phyloP scores from a whole-genome alignment of 2,329 filamentous ascomycete genomes.

The Penicillium frequentans region DNA sequence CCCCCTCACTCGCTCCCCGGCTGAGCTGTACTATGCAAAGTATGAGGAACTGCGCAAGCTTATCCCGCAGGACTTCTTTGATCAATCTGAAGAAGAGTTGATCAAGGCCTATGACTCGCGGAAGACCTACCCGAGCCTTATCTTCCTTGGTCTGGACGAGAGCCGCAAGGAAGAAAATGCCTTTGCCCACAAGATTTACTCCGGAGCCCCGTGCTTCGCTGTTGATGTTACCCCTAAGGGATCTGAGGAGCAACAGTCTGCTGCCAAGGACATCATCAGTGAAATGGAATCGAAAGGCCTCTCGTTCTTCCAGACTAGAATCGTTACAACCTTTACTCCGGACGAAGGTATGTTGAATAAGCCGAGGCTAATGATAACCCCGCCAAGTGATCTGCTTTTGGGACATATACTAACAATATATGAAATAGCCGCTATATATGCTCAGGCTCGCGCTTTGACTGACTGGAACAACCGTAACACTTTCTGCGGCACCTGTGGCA shows the following conservation, averaged over 20 bases:
- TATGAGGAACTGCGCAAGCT: constrained; percentile 69
- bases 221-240: constrained; percentile 79
- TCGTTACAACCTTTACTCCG: constrained; percentile 61
- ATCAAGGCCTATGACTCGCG: constrained; percentile 73
- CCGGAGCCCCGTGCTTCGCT: constrained; percentile 82
- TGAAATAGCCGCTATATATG: constrained; percentile 76
- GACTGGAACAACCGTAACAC: constrained; percentile 95
- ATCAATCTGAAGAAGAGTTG: constrained; percentile 68
- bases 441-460: constrained; percentile 79
- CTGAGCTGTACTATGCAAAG: constrained; percentile 66
- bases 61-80: constrained; percentile 71
- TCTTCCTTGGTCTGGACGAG: constrained; percentile 86
- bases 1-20: constrained; percentile 64
- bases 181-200: constrained; percentile 59
- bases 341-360: constrained; percentile 55
- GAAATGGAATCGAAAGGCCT: constrained; percentile 61
- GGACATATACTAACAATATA: neutral
- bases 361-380: neutral
- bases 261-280: constrained; percentile 60
- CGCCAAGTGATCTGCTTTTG: neutral
- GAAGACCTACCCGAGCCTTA: constrained; percentile 65
- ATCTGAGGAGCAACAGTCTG: constrained; percentile 55
- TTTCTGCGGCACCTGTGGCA: constrained; percentile 87
- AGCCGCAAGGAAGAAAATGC: constrained; percentile 45
- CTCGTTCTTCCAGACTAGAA: constrained; percentile 66